phyloP scores from a whole-genome alignment of 2,329 filamentous ascomycete genomes.

The Allantophomopsis lycopodina region DNA sequence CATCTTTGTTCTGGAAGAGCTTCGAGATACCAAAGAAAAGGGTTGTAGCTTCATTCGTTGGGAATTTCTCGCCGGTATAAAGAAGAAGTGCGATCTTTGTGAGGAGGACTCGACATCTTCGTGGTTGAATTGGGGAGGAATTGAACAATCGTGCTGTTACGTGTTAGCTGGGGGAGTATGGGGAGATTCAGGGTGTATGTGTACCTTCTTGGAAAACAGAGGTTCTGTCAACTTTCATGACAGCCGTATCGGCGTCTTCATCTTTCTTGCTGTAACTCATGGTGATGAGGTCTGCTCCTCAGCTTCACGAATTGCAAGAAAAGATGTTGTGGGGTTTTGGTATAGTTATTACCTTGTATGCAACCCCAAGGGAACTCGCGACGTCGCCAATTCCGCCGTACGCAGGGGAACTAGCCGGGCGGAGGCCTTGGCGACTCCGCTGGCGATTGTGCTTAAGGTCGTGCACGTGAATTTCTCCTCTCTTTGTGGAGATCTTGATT shows the following conservation, averaged over 20 bases:
- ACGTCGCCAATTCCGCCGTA: slow-evolving; percentile 14
- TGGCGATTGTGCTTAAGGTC: no score
- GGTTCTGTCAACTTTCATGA: slow-evolving; percentile 96
- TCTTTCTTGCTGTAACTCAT: slow-evolving; percentile 99
- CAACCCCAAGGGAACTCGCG: slow-evolving; percentile 7
- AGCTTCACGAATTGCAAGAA: slow-evolving; percentile 20
- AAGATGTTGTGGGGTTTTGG: slow-evolving; percentile 5
- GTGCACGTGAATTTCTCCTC: no score
- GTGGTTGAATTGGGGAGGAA: slow-evolving; percentile 87
- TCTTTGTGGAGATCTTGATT: no score
- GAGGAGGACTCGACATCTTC: slow-evolving; percentile 92
- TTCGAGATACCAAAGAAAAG: slow-evolving; percentile 99
- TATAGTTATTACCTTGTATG: slow-evolving; percentile 1
- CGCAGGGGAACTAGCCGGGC: slow-evolving; percentile 1
- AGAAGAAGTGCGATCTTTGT: slow-evolving; percentile 95
- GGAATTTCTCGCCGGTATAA: slow-evolving; percentile 95
- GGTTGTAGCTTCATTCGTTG: slow-evolving; percentile 90
- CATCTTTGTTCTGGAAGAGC: slow-evolving; percentile 99
- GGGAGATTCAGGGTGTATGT: slow-evolving; percentile 14
- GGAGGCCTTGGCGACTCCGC: neutral
- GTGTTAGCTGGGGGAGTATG: slow-evolving; percentile 21
- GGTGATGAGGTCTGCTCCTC: slow-evolving; percentile 16
- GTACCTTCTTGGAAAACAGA: slow-evolving; percentile 97
- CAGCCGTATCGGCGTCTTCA: slow-evolving; percentile 84
- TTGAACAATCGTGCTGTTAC: slow-evolving; percentile 86